Evolutionary conservation across 2,329 filamentous ascomycete genomes (phyloP).

Genomic region (Fusarium proliferatum): DNA sequence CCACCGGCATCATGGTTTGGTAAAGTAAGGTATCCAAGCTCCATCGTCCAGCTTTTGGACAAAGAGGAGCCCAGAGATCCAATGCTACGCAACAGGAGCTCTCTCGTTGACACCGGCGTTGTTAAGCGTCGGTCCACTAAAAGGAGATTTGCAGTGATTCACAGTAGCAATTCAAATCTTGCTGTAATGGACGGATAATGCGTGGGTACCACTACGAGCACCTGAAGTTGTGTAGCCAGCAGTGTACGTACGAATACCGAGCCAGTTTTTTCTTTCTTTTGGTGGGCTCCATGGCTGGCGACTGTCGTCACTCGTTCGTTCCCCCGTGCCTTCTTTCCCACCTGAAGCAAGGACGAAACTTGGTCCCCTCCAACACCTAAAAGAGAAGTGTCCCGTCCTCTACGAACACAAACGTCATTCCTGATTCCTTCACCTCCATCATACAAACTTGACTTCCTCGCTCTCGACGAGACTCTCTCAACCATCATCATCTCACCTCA

Average conservation of each 20-base stretch:
- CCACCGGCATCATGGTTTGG: conserved; percentile 35
- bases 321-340: conserved; percentile 12
- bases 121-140: conserved; percentile 24
- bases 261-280: conserved; percentile 25
- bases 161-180: neutral
- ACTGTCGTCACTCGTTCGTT: conserved; percentile 32
- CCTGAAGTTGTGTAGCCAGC: neutral
- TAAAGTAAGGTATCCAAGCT: conserved; percentile 25
- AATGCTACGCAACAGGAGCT: neutral
- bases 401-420: conserved; percentile 37
- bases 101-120: conserved; percentile 16
- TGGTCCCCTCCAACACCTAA: conserved; percentile 28
- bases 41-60: conserved; percentile 26
- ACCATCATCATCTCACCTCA: conserved; percentile 1
- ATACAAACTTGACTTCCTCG: conserved; percentile 8
- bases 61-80: neutral
- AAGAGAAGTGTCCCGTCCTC: conserved; percentile 26
- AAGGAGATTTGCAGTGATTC: conserved; percentile 4
- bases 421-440: conserved; percentile 18
- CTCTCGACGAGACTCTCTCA: neutral
- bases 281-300: conserved; percentile 8
- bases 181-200: neutral
- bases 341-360: conserved; percentile 25
- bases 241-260: neutral
- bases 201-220: neutral